These are phyloP conservation scores for Plectosphaerella sp. DNA, from an alignment of 2,329 filamentous ascomycete species.

Conservation along the genomic window DNA sequence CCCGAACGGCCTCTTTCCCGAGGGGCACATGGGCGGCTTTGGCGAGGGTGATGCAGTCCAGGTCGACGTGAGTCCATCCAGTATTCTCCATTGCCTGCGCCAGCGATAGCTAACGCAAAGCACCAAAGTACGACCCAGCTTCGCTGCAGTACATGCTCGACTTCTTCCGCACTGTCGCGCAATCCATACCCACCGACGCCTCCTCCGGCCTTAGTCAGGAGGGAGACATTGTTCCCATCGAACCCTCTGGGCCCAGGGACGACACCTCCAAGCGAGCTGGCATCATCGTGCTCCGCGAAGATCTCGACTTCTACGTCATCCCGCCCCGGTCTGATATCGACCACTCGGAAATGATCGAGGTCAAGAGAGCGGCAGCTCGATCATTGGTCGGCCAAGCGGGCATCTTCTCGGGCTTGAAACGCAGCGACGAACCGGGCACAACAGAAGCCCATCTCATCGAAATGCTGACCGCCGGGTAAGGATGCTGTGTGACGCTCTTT, in stretches of 20 bases:
- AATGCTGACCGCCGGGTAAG: slow-evolving; percentile 97
- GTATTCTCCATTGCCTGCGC: neutral
- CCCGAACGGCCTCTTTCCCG: slow-evolving; percentile 94
- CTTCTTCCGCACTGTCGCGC: slow-evolving; percentile 93
- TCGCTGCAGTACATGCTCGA: slow-evolving; percentile 99
- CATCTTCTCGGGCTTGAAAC: slow-evolving; percentile 92
- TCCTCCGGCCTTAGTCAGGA: slow-evolving; percentile 64
- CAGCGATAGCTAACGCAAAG: neutral
- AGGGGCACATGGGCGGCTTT: slow-evolving; percentile 91
- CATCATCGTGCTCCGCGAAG: slow-evolving; percentile 94
- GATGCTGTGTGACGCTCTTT: slow-evolving; percentile 11
- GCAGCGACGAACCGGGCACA: slow-evolving; percentile 92
- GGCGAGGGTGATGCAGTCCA: slow-evolving; percentile 92
- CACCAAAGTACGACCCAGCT: slow-evolving; percentile 81
- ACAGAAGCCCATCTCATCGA: slow-evolving; percentile 98
- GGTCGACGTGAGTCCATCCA: slow-evolving; percentile 76
- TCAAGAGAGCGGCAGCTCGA: slow-evolving; percentile 86
- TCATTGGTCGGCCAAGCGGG: slow-evolving; percentile 86
- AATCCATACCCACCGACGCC: slow-evolving; percentile 80
- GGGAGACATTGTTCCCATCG: slow-evolving; percentile 58
- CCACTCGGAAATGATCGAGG: slow-evolving; percentile 87
- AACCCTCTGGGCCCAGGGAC: slow-evolving; percentile 64
- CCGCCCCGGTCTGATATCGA: slow-evolving; percentile 81
- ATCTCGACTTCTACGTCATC: slow-evolving; percentile 96
- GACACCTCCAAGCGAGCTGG: slow-evolving; percentile 88